Conservation (phyloP, 2,329 filamentous ascomycete species). For the Penicillium sp. region DNA sequence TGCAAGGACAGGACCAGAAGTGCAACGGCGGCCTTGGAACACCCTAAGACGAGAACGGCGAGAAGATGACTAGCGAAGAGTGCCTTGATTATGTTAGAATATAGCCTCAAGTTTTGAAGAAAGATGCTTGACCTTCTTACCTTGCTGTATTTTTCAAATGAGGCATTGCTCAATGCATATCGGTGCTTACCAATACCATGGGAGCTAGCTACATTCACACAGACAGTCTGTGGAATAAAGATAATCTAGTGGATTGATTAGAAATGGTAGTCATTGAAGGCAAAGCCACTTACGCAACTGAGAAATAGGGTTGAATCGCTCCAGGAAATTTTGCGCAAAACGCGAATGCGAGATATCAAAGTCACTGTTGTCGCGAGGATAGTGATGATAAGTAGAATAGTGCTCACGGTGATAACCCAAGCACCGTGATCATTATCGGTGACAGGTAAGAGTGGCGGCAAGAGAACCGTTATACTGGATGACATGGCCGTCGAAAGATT, state of each 20-base stretch:
- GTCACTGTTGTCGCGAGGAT: constrained; percentile 7
- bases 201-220: constrained; percentile 9
- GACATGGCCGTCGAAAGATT: neutral
- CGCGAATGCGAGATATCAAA: constrained; percentile 8
- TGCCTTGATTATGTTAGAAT: neutral
- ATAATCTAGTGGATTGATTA: neutral
- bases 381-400: constrained; percentile 10
- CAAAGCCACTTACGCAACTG: neutral
- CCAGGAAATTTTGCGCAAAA: constrained; percentile 6
- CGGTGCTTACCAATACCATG: constrained; percentile 10
- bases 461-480: neutral
- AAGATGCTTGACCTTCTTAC: neutral
- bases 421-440: constrained; percentile 9
- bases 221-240: constrained; percentile 7
- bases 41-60: constrained; percentile 6
- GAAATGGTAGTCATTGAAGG: neutral
- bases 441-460: constrained; percentile 8
- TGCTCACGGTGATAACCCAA: constrained; percentile 13
- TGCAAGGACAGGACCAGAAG: constrained; percentile 9
- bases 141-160: constrained; percentile 9
- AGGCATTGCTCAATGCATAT: neutral
- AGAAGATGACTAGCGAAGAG: constrained; percentile 10
- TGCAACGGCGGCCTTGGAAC: constrained; percentile 10
- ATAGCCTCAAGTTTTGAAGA: accelerated
- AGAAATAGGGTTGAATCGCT: constrained; percentile 3